A percentile compares a stretch with the other conserved stretches of the same genome.
These are phyloP conservation scores for Ogataea hybrid DNA, from an alignment of 1,139 yeast genomes.

Conservation along the genomic window DNA sequence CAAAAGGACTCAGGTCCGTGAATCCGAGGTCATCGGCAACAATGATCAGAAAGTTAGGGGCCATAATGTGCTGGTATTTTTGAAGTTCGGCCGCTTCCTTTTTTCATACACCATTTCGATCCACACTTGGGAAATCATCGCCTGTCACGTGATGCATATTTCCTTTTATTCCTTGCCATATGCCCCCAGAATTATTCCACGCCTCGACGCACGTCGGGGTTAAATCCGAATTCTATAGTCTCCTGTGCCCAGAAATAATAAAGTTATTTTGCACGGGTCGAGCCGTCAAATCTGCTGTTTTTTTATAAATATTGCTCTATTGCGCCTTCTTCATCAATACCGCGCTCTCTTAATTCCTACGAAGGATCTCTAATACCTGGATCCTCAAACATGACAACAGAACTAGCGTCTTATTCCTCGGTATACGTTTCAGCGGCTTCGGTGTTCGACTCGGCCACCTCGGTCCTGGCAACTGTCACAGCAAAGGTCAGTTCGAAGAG, in stretches of 20 bases:
- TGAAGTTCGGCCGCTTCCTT: neutral
- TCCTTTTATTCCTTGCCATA: no score
- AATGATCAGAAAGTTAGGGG: conserved; percentile 50
- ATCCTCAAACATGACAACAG: neutral
- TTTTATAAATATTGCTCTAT: no score
- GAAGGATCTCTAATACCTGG: no score
- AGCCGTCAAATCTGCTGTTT: no score
- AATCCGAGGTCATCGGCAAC: conserved; percentile 65
- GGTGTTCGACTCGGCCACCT: conserved; percentile 12
- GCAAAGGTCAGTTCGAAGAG: conserved; percentile 17
- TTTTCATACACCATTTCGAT: neutral
- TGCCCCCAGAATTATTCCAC: no score
- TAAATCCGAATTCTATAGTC: no score
- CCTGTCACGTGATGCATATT: neutral
- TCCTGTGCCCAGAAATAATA: no score
- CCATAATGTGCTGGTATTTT: neutral
- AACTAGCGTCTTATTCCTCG: conserved; percentile 5
- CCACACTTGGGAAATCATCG: neutral
- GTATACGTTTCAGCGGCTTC: conserved; percentile 14
- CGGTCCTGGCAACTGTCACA: conserved; percentile 28
- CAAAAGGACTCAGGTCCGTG: conserved; percentile 55
- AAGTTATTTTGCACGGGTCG: no score
- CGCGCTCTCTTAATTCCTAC: no score
- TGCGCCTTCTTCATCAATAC: no score
- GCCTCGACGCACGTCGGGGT: neutral